Base-by-base conservation (phyloP, 108 stramenopile species). In the Cyclotella baltica region DNA sequence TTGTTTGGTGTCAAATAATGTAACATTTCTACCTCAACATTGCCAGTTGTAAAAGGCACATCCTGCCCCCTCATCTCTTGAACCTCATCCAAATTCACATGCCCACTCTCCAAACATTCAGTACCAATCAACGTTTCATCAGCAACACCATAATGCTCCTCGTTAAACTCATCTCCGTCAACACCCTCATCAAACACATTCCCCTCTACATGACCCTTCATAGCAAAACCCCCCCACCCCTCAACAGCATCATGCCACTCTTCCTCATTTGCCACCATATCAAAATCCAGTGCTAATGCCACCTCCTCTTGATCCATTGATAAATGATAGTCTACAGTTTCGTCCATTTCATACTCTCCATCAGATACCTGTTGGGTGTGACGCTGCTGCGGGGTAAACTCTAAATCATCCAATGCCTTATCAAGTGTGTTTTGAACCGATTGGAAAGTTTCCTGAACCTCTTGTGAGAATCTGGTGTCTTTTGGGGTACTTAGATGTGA, bases 391-490 rank as follows among this genome's bases (percentile, higher is more conserved):
- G 53, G 47, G 2, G 36, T n/a, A n/a, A n/a, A 29, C 3, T 72
- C 71, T 4, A 61, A n/a, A 61, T 31, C 59, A 0, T 61, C 31
- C 11, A 72, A 18, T 29, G 57, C 71, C 0, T 58, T 59, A 47
- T 72, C 59, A 8, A 72, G 35, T 29, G 71, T 72, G 3, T 40
- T 15, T 62, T 72, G 58, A 3, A 72, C 71, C 3, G 56, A 61
- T 55, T 46, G 71, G 30, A 72, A 72, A 20, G 71, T 59, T 0
- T 58, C 61, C 6, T 53, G 29, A 48, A 68, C 50, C 25, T 25
- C 16, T 53, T 68, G n/a, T n/a, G n/a, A n/a, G n/a, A n/a, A n/a
- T n/a, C n/a, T n/a, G n/a, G n/a, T n/a, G n/a, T n/a, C n/a, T n/a
- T n/a, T n/a, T n/a, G n/a, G n/a, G n/a, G n/a, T n/a, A n/a, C n/a